These are phyloP conservation scores for Naumovozyma castellii DNA, from an alignment of 805 yeast species.

Conservation along the genomic window DNA sequence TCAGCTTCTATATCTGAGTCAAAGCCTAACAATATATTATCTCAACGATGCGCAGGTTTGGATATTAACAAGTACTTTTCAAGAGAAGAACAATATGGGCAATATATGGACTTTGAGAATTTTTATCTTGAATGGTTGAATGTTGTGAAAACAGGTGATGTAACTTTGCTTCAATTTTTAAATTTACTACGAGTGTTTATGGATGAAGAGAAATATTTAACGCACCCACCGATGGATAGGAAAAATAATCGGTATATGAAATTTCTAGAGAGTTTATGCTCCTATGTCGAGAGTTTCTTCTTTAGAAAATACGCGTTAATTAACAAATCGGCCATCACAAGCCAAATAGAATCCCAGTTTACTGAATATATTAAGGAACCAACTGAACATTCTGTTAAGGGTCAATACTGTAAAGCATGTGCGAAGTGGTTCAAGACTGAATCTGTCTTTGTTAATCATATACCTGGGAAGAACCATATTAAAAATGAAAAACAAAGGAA, in stretches of 20 bases:
- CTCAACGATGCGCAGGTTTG: conserved; percentile 34
- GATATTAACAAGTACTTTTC: conserved; percentile 43
- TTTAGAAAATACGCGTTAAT: conserved; percentile 41
- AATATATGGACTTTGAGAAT: conserved; percentile 45
- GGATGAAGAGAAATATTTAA: conserved; percentile 20
- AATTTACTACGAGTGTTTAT: conserved; percentile 35
- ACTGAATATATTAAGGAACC: conserved; percentile 15
- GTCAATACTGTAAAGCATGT: conserved; percentile 54
- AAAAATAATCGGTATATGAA: conserved; percentile 30
- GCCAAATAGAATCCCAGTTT: conserved; percentile 5
- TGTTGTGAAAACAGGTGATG: conserved; percentile 29
- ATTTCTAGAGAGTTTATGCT: conserved; percentile 39
- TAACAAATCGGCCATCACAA: conserved; percentile 27
- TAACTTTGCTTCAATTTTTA: conserved; percentile 44
- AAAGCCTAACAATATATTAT: conserved; percentile 29
- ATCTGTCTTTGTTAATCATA: conserved; percentile 60
- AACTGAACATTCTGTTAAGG: conserved; percentile 14
- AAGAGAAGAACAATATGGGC: conserved; percentile 56
- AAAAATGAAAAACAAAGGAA: conserved; percentile 34
- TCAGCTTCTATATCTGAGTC: conserved; percentile 10
- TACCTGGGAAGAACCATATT: conserved; percentile 65
- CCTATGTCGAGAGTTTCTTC: conserved; percentile 44
- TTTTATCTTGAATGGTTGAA: conserved; percentile 48
- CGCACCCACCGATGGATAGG: conserved; percentile 24
- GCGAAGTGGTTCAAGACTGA: conserved; percentile 51